Percentiles rank a stretch among this genome's conserved stretches.
These are phyloP conservation scores for Cercospora nicotianae DNA, from an alignment of 2,329 filamentous ascomycete species.

Conservation along the genomic window DNA sequence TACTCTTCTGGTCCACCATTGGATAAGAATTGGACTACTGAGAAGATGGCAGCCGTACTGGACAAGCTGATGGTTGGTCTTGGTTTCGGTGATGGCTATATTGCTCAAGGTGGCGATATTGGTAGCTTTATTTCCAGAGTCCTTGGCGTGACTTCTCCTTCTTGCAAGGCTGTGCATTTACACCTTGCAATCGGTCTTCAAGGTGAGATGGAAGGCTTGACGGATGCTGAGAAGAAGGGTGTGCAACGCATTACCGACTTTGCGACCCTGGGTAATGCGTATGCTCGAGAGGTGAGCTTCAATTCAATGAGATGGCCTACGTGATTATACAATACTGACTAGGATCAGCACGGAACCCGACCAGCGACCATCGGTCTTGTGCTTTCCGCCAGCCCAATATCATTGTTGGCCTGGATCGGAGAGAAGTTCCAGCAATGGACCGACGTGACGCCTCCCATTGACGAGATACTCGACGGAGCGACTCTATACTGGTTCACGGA, in stretches of 20 bases:
- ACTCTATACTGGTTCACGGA: conserved; percentile 58
- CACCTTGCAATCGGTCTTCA: conserved; percentile 26
- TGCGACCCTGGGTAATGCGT: conserved; percentile 47
- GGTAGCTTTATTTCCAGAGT: conserved; percentile 49
- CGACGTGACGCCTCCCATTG: conserved; percentile 45
- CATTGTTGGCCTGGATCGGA: conserved; percentile 58
- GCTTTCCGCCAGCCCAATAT: conserved; percentile 54
- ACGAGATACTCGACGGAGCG: conserved; percentile 51
- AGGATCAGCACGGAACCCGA: conserved; percentile 51
- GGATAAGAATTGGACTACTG: conserved; percentile 46
- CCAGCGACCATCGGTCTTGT: conserved; percentile 58
- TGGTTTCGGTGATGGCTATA: conserved; percentile 55
- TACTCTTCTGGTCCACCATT: conserved; percentile 53
- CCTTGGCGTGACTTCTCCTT: conserved; percentile 45
- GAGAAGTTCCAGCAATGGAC: conserved; percentile 59
- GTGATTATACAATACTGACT: neutral
- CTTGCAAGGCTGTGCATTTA: conserved; percentile 49
- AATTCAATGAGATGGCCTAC: neutral
- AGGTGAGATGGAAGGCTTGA: conserved; percentile 20
- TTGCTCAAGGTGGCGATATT: conserved; percentile 60
- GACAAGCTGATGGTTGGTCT: conserved; percentile 55
- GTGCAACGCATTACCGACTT: conserved; percentile 29
- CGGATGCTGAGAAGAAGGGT: conserved; percentile 28
- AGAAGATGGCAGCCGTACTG: conserved; percentile 48
- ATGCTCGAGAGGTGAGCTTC: conserved; percentile 40